phyloP scores from a whole-genome alignment of 2,329 filamentous ascomycete genomes.

The Alternaria longipes region DNA sequence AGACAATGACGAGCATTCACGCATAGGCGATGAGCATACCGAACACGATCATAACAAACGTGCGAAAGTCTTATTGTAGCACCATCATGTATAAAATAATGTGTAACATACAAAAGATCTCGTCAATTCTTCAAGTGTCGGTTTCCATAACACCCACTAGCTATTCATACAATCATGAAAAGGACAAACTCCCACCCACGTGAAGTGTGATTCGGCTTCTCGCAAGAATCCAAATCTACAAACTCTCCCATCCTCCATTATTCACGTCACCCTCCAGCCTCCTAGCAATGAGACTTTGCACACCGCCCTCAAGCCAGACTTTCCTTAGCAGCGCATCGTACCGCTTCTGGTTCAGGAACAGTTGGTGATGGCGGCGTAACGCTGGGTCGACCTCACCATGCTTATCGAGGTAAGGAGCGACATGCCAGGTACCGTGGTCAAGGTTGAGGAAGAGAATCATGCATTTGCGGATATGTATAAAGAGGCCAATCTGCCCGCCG shows the following conservation, averaged over 20 bases:
- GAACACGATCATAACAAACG: not conserved
- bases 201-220: not conserved
- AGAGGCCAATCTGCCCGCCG: constrained; percentile 88
- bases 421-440: constrained; percentile 80
- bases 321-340: constrained; percentile 89
- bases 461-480: constrained; percentile 97
- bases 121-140: not conserved
- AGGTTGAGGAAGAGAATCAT: constrained; percentile 87
- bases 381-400: constrained; percentile 97
- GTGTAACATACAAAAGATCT: not conserved
- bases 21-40: not conserved
- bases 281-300: constrained; percentile 88
- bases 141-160: not conserved
- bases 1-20: not conserved
- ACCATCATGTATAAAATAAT: not conserved
- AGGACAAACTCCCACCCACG: not conserved
- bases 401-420: constrained; percentile 92
- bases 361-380: constrained; percentile 81
- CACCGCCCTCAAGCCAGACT: constrained; percentile 84
- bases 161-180: not conserved
- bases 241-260: constrained; percentile 93
- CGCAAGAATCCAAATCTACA: constrained; percentile 40
- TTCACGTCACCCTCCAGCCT: constrained; percentile 96
- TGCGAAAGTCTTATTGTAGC: not conserved
- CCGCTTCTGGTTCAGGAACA: constrained; percentile 91